Base-by-base conservation (phyloP, 2,329 filamentous ascomycete species). In the Sphaerulina vaccinii region DNA sequence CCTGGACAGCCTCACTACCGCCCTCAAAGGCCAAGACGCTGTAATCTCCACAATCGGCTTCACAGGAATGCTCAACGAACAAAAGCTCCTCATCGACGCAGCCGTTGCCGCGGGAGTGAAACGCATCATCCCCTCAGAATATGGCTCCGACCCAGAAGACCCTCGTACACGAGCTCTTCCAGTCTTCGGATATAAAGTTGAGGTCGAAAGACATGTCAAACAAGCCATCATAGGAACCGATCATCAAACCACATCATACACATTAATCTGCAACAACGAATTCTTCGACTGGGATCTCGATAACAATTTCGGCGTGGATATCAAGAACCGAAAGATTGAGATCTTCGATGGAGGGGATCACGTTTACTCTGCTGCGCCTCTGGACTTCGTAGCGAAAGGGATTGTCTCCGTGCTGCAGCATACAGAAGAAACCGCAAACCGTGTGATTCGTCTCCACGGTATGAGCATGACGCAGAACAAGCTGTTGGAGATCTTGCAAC, bases 111-210 rank as follows among this genome's bases (percentile, higher is more conserved):
- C 70, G 3, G 69, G 70, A 9, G 72, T 75, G 2, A 65, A 61
- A 50, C 64, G 70, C 9, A 73, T 74, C 58, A 62, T 76, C 18
- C 72, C 73, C 7, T 63, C 68, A 23, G 73, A 75, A 49, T 75
- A 71, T 49, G 71, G 70, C 35, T 60, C 65, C 35, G 69, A 74
- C 50, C 69, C 69, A 19, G 54, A 59, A 5, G 68, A 73, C 51
- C 56, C 64, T 0, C 57, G 61, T 1, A 61, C 63, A 1, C 45
- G 52, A 8, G 49, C 46, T 7, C 45, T 73, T 15, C 70, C 71
- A 1, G 64, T 70, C 1, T 72, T 67, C 52, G 59, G 60, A 18
- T 51, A 51, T 13, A 73, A 73, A 49, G 65, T 65, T 5, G 56
- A 59, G 29, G 65, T 66, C 40, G 57, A 65, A 5, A 52, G 69